Evolutionary conservation across 495 filamentous ascomycete genomes (phyloP).

Genomic region (Alectoria sarmentosa): DNA sequence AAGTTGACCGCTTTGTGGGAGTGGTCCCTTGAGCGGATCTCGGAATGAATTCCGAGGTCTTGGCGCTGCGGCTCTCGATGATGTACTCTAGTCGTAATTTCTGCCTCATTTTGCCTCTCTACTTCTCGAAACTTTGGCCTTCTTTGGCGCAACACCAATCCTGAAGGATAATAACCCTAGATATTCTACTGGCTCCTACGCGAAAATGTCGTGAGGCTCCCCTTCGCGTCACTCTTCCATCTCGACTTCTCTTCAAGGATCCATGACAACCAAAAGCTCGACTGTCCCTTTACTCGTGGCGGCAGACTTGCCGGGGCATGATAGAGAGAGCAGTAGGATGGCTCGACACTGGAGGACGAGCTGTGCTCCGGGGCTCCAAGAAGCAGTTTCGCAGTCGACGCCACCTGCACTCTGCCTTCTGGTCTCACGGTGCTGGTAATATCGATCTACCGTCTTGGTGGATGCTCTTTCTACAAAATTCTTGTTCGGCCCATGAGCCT

Average conservation of each 20-base stretch:
- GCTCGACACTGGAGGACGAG: constrained; percentile 68
- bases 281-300: constrained; percentile 36
- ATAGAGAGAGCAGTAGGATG: constrained; percentile 75
- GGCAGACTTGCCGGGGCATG: constrained; percentile 46
- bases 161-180: background rate
- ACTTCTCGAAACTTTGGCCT: background rate
- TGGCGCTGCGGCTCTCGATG: background rate
- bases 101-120: background rate
- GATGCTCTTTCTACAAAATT: constrained; percentile 31
- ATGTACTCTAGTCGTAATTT: background rate
- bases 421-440: constrained; percentile 54
- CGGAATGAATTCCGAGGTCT: background rate
- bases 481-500: constrained; percentile 9
- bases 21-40: background rate
- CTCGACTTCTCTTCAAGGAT: background rate
- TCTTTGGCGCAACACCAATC: background rate
- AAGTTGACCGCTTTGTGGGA: background rate
- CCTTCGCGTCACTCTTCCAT: background rate
- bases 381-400: constrained; percentile 50
- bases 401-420: constrained; percentile 57
- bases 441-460: constrained; percentile 49
- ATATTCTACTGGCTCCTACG: background rate
- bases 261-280: constrained; percentile 35
- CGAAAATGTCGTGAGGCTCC: background rate
- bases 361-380: constrained; percentile 52